These are phyloP conservation scores for Sequoiadendron giganteum DNA, from an alignment of 75 land plant species.

Conservation along the genomic window DNA sequence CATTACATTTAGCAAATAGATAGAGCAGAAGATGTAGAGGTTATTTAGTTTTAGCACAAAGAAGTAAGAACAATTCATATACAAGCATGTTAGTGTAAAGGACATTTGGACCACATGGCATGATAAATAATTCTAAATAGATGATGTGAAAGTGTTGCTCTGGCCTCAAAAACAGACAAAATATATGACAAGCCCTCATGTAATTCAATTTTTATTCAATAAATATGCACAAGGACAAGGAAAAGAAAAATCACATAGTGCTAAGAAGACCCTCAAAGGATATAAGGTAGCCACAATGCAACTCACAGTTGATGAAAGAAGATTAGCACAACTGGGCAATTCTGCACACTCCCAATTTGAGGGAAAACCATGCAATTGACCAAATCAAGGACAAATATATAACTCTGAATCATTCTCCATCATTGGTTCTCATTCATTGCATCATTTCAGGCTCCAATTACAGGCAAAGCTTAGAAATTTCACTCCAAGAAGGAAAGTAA, in stretches of 20 bases:
- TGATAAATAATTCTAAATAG: not conserved
- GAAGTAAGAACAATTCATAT: not conserved
- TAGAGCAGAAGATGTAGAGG: not conserved
- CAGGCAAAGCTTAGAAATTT: not conserved
- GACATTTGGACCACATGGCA: not conserved
- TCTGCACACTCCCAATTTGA: not conserved
- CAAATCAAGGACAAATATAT: not conserved
- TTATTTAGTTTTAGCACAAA: not conserved
- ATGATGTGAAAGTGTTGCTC: not conserved
- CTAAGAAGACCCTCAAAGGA: not conserved
- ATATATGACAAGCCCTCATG: not conserved
- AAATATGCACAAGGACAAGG: not conserved
- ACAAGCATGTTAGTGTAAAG: not conserved
- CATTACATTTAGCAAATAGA: not conserved
- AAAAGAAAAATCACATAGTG: not conserved
- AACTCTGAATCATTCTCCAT: not conserved
- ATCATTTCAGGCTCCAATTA: not conserved
- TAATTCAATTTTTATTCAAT: not conserved
- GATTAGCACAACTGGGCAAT: not conserved
- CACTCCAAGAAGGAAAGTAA: not conserved
- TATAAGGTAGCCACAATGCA: not conserved
- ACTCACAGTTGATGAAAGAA: not conserved
- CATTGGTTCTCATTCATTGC: not conserved
- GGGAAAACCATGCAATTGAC: not conserved
- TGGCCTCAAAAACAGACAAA: not conserved